Percentiles rank a stretch among this genome's conserved stretches.
phyloP scores from a whole-genome alignment of 2,329 filamentous ascomycete genomes.

The Verticillium isaacii region DNA sequence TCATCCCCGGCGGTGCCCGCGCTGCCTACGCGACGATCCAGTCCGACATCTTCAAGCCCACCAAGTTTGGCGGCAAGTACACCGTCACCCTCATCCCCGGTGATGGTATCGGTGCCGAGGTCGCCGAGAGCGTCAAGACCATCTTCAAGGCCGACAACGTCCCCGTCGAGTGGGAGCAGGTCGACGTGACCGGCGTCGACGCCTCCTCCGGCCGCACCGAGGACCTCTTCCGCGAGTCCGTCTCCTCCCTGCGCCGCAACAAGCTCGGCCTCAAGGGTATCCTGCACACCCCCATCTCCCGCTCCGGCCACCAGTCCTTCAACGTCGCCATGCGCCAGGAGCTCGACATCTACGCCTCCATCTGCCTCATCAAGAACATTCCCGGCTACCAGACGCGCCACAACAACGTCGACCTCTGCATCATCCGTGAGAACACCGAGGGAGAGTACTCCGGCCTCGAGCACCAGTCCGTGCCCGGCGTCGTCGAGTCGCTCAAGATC shows the following conservation, averaged over 20 bases:
- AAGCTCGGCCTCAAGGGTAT: constrained; percentile 99
- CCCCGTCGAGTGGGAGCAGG: constrained; percentile 97
- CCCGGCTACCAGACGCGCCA: constrained; percentile 98
- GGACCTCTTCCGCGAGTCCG: constrained; percentile 91
- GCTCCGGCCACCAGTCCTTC: constrained; percentile 98
- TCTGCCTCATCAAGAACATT: constrained; percentile 99
- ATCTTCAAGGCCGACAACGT: constrained; percentile 99
- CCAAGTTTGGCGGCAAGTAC: constrained; percentile 99
- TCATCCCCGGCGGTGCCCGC: constrained; percentile 35
- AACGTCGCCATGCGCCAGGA: constrained; percentile 99
- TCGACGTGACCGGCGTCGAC: constrained; percentile 90
- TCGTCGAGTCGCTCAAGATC: constrained; percentile 99
- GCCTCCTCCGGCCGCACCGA: constrained; percentile 82
- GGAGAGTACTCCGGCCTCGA: constrained; percentile 99
- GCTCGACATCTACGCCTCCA: constrained; percentile 98
- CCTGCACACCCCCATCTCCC: constrained; percentile 92
- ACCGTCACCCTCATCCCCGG: constrained; percentile 97
- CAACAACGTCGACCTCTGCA: constrained; percentile 91
- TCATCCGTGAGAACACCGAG: constrained; percentile 99
- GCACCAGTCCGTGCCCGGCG: constrained; percentile 93
- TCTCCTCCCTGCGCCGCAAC: constrained; percentile 94
- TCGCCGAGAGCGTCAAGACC: constrained; percentile 96
- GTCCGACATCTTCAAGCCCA: constrained; percentile 97
- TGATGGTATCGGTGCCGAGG: constrained; percentile 97
- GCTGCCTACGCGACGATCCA: constrained; percentile 71